These are phyloP conservation scores for peach (Prunus persica) DNA, from an alignment of 306 rosid genomes.

Conservation along the genomic window DNA sequence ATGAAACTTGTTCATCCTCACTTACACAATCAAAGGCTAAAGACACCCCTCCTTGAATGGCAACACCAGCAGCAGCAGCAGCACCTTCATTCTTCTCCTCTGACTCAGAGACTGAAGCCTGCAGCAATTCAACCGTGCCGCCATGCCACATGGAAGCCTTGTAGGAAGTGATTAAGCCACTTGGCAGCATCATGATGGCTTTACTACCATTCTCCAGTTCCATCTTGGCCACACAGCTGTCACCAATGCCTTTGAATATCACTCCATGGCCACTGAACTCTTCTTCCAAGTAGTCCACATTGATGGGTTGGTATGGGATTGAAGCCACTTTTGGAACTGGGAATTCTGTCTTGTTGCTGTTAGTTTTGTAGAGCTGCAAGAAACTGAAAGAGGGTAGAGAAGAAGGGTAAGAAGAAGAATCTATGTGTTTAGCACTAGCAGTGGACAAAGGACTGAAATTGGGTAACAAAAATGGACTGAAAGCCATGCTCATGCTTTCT, in stretches of 20 bases:
- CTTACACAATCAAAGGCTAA: constrained; percentile 38
- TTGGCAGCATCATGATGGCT: constrained; percentile 66
- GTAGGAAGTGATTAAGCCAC: constrained; percentile 76
- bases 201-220: constrained; percentile 63
- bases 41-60: constrained; percentile 72
- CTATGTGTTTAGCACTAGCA: constrained; percentile 16
- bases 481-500: constrained; percentile 34
- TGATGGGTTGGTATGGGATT: constrained; percentile 62
- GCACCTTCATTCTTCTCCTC: constrained; percentile 40
- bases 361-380: background rate
- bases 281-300: constrained; percentile 57
- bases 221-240: constrained; percentile 57
- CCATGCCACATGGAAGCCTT: constrained; percentile 94
- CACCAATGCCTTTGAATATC: constrained; percentile 66
- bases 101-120: constrained; percentile 58
- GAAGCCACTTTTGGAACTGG: constrained; percentile 43
- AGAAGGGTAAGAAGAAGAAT: constrained; percentile 11
- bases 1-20: constrained; percentile 25
- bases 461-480: constrained; percentile 31
- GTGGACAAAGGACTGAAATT: constrained; percentile 26
- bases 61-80: background rate
- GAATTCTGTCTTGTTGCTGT: constrained; percentile 27
- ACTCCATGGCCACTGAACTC: constrained; percentile 90
- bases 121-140: constrained; percentile 66
- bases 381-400: background rate